phyloP scores from a whole-genome alignment of 495 filamentous ascomycete genomes.

The Parachaetomium inaequale region DNA sequence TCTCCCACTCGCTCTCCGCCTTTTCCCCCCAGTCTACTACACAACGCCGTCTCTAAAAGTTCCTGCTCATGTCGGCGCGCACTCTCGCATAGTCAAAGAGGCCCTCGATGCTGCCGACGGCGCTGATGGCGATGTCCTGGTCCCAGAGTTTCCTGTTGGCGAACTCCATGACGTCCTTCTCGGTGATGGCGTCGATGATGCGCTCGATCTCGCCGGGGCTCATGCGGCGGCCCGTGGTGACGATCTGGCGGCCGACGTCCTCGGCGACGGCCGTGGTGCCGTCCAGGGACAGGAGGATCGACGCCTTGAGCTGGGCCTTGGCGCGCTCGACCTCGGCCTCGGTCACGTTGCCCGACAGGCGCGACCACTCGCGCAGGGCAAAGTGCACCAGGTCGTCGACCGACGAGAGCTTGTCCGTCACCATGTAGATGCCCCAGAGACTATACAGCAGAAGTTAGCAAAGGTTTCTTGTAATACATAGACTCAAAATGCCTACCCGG shows the following conservation, averaged over 20 bases:
- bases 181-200: slow-evolving; percentile 78
- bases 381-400: slow-evolving; percentile 98
- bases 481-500: slow-evolving; percentile 61
- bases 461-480: background rate
- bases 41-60: slow-evolving; percentile 47
- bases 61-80: slow-evolving; percentile 85
- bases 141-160: slow-evolving; percentile 91
- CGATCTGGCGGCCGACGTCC: slow-evolving; percentile 96
- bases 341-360: slow-evolving; percentile 79
- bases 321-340: slow-evolving; percentile 93
- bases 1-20: background rate
- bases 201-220: slow-evolving; percentile 90
- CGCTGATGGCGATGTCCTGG: slow-evolving; percentile 88
- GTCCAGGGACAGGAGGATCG: slow-evolving; percentile 92
- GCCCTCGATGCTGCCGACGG: slow-evolving; percentile 89
- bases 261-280: slow-evolving; percentile 95
- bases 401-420: slow-evolving; percentile 78
- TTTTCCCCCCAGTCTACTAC: background rate
- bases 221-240: slow-evolving; percentile 92
- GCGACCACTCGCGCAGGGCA: slow-evolving; percentile 95
- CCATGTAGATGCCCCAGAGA: slow-evolving; percentile 99
- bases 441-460: slow-evolving; percentile 44
- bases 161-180: slow-evolving; percentile 96
- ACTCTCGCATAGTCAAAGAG: slow-evolving; percentile 86
- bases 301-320: slow-evolving; percentile 98